Conservation (phyloP, 2,329 filamentous ascomycete genomes). For the Massarina eburnea region DNA sequence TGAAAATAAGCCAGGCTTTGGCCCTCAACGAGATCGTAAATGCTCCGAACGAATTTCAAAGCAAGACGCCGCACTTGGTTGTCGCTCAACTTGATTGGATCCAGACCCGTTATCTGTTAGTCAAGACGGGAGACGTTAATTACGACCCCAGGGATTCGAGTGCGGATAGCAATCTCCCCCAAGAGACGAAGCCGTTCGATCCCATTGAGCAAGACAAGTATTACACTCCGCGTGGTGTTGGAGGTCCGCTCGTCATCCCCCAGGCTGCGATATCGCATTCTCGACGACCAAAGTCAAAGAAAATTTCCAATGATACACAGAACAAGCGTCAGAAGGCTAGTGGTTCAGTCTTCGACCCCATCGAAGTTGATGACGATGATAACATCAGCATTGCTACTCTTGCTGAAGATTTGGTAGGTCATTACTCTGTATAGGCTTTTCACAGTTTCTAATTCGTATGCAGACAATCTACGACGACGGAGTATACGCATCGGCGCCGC, state of each 20-base stretch:
- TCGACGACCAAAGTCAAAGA: constrained; percentile 35
- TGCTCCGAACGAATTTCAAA: constrained; percentile 62
- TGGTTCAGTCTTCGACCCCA: constrained; percentile 38
- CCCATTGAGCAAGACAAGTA: constrained; percentile 45
- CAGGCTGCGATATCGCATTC: constrained; percentile 53
- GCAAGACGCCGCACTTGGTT: constrained; percentile 64
- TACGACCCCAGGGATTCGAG: not conserved
- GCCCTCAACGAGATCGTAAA: constrained; percentile 88
- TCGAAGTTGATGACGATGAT: constrained; percentile 45
- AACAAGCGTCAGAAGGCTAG: constrained; percentile 33
- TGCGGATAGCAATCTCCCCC: not conserved
- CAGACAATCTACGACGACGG: constrained; percentile 10
- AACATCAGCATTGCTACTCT: constrained; percentile 52
- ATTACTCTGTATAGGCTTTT: too few species aligned
- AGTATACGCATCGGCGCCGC: constrained; percentile 12
- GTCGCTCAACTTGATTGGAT: constrained; percentile 81
- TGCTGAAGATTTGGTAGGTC: constrained; percentile 47
- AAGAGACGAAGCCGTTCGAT: constrained; percentile 25
- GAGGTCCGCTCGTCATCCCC: constrained; percentile 52
- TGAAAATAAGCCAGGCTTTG: constrained; percentile 63
- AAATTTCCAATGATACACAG: constrained; percentile 9
- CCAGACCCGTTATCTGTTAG: constrained; percentile 82
- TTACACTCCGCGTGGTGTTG: constrained; percentile 46
- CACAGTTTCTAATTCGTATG: too few species aligned
- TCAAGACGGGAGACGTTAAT: constrained; percentile 37